Base-by-base conservation (phyloP, 2,329 filamentous ascomycete genomes). In the Monilinia aucupariae region DNA sequence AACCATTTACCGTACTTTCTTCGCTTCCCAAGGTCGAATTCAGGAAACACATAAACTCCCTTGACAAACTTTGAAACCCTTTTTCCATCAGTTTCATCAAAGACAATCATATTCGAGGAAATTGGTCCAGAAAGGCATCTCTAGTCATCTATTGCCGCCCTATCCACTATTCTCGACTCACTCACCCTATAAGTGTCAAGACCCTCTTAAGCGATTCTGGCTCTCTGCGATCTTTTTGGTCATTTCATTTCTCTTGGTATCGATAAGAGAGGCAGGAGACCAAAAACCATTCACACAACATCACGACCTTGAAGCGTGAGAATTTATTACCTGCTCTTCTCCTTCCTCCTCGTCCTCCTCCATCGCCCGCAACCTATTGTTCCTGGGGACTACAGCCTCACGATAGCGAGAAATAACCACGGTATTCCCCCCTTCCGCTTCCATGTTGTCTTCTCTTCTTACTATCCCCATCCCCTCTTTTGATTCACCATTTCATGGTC, bases 191-290 rank as follows among this genome's bases (percentile, higher is more conserved):
- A 30, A 30, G 27, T 30, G 6, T 39, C 37, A 39, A 39, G 15
- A 43, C 27, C n/a, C n/a, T 20, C 9, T 34, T 58, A 58, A 58
- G 54, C 54, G 54, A 58, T 15, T 48, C n/a, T n/a, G 7, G n/a
- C 17, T 45, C 41, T 34, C 32, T n/a, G n/a, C n/a, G n/a, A n/a
- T n/a, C n/a, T n/a, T n/a, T n/a, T 47, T 8, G 39, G 13, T 56
- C 53, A 47, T n/a, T 56, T 56, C 20, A 45, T 45, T 47, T 45
- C 53, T 37, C n/a, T 47, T 15, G 27, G 54, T 58, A 58, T 58
- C 54, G 54, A 58, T 58, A 58, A 58, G 41, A 32, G 41, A 20
- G 41, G 1, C 10, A 25, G 9, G n/a, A 47, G 45, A 47, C 12
- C n/a, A 8, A n/a, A 45, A 20, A 45, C 20, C 41, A 45, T 10